Evolutionary conservation across 768 basidiomycete genomes (phyloP).

Genomic region (Cyclocybe cylindracea): DNA sequence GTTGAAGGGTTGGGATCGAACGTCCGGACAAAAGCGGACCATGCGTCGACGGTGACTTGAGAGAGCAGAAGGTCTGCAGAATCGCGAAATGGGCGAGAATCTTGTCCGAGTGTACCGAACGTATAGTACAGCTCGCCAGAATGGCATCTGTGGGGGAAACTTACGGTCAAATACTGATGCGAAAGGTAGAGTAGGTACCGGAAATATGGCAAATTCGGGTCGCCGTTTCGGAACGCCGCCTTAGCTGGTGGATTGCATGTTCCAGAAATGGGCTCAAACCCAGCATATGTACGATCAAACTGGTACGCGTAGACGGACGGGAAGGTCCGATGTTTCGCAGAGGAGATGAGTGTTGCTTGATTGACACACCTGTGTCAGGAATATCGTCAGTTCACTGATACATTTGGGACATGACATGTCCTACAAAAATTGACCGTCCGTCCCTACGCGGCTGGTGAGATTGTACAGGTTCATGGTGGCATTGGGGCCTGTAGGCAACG

Average conservation of each 20-base stretch:
- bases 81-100: constrained; percentile 44
- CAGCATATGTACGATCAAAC: constrained; percentile 47
- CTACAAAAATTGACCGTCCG: constrained; percentile 45
- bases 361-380: constrained; percentile 34
- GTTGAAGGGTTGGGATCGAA: constrained; percentile 47
- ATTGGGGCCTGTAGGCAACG: constrained; percentile 34
- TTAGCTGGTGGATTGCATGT: constrained; percentile 45
- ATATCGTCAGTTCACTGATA: background rate
- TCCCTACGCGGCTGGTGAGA: constrained; percentile 42
- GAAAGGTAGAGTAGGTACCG: constrained; percentile 32
- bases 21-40: constrained; percentile 48
- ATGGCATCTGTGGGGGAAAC: constrained; percentile 23
- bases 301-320: constrained; percentile 44
- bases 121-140: constrained; percentile 31
- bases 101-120: constrained; percentile 38
- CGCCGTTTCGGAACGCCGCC: constrained; percentile 42
- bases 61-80: constrained; percentile 43
- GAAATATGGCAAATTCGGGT: constrained; percentile 49
- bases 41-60: constrained; percentile 44
- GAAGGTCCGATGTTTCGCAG: constrained; percentile 41
- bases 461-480: constrained; percentile 45
- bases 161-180: constrained; percentile 28
- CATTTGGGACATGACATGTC: background rate
- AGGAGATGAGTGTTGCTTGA: constrained; percentile 48
- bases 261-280: constrained; percentile 44